Evolutionary conservation across 1,139 yeast genomes (phyloP).

Genomic region (Suhomyces bribrorum): DNA sequence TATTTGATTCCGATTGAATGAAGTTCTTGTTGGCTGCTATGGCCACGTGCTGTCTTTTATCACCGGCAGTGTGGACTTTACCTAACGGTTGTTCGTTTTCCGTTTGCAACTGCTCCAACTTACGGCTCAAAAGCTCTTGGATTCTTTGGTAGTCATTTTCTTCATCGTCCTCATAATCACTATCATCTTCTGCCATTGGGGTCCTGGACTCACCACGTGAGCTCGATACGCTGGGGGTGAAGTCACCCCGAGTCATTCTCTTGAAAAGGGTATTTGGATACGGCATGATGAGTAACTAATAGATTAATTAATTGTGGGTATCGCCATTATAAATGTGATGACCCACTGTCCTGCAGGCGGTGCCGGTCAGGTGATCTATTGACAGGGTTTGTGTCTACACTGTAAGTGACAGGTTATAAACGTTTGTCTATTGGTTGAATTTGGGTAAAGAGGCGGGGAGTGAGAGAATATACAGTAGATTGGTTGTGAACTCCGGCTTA

Average conservation of each 20-base stretch:
- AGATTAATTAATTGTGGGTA: neutral
- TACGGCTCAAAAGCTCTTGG: conserved; percentile 43
- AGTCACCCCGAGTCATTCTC: conserved; percentile 17
- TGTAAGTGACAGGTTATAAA: too few relatives aligned
- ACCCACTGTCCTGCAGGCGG: conserved; percentile 7
- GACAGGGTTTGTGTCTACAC: too few relatives aligned
- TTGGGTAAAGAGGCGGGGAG: too few relatives aligned
- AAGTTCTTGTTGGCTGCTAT: conserved; percentile 34
- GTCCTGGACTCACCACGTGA: conserved; percentile 45
- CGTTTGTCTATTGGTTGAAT: too few relatives aligned
- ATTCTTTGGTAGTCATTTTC: conserved; percentile 43
- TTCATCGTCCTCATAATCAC: conserved; percentile 40
- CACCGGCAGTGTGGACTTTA: conserved; percentile 18
- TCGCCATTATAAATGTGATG: conserved; percentile 6
- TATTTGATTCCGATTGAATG: conserved; percentile 41
- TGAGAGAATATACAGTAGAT: neutral
- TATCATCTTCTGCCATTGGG: conserved; percentile 41
- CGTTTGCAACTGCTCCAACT: conserved; percentile 30
- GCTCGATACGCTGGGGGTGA: conserved; percentile 17
- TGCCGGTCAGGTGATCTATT: conserved; percentile 3
- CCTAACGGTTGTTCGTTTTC: conserved; percentile 17
- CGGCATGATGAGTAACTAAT: conserved; percentile 5
- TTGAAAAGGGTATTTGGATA: conserved; percentile 10
- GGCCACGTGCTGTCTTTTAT: conserved; percentile 34
- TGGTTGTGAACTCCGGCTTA: too few relatives aligned